Percentiles rank a stretch among this genome's conserved stretches.
phyloP scores from a whole-genome alignment of 768 basidiomycete genomes.

The Hygrophoropsis aurantiaca region DNA sequence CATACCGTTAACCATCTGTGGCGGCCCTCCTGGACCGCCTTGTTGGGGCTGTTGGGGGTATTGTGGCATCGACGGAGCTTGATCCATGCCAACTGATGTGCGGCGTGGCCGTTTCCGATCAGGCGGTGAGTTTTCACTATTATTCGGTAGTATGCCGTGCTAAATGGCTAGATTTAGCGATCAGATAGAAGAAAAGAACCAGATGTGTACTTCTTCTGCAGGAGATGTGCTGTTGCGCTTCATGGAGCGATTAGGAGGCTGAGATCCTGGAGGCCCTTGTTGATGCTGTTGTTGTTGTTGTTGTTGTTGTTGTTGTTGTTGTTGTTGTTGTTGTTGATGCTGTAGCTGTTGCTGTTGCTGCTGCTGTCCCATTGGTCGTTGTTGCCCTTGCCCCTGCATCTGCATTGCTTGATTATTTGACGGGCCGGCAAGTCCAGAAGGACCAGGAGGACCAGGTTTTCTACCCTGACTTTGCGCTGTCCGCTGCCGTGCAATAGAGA shows the following conservation, averaged over 20 bases:
- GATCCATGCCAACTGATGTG: constrained; percentile 46
- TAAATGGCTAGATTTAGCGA: constrained; percentile 12
- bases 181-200: constrained; percentile 2
- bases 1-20: constrained; percentile 39
- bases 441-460: constrained; percentile 30
- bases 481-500: constrained; percentile 28
- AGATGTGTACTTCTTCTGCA: constrained; percentile 51
- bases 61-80: constrained; percentile 36
- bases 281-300: constrained; percentile 17
- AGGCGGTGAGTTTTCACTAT: constrained; percentile 54
- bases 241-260: constrained; percentile 18
- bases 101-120: constrained; percentile 53
- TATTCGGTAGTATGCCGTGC: constrained; percentile 47
- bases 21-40: constrained; percentile 34
- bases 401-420: constrained; percentile 30
- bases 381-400: constrained; percentile 33
- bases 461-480: constrained; percentile 10
- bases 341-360: constrained; percentile 22
- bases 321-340: constrained; percentile 18
- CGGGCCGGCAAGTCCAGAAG: constrained; percentile 23
- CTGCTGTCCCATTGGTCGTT: constrained; percentile 18
- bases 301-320: constrained; percentile 22
- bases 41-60: constrained; percentile 35
- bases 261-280: constrained; percentile 26
- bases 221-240: constrained; percentile 66